Percentiles rank a stretch among this genome's conserved stretches.
Conservation (phyloP, 345 rosid genomes). For the Firmiana major region DNA sequence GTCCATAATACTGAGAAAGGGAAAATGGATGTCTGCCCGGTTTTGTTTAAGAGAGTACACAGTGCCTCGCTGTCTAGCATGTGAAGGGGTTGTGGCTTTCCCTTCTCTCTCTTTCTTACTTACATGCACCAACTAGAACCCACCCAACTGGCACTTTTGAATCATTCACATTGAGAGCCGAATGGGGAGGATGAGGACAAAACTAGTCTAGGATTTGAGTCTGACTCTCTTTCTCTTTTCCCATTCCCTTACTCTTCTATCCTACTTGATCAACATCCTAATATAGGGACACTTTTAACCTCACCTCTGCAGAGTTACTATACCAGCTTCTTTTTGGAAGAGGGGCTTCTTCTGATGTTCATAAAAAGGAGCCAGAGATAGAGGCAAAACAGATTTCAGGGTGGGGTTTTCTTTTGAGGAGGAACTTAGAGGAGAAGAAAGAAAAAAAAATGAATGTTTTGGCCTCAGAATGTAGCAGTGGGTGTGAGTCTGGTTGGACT, state of each 20-base stretch:
- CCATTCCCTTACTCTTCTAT: not conserved
- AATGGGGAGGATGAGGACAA: constrained; percentile 30
- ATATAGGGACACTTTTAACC: constrained; percentile 9
- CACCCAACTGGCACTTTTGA: constrained; percentile 42
- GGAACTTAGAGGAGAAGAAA: not conserved
- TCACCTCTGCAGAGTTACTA: not conserved
- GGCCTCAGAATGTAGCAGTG: constrained; percentile 64
- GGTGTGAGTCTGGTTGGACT: constrained; percentile 99
- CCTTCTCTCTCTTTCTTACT: constrained; percentile 8
- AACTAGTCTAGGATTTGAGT: constrained; percentile 25
- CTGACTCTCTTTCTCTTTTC: constrained; percentile 23
- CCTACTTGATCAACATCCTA: constrained; percentile 9
- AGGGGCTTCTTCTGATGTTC: not conserved
- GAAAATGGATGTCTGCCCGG: constrained; percentile 39
- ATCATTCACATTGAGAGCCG: constrained; percentile 24
- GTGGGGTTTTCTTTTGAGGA: not conserved
- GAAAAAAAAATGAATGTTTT: constrained; percentile 38
- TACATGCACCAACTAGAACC: constrained; percentile 22
- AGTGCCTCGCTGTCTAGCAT: constrained; percentile 68
- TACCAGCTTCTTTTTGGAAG: not conserved
- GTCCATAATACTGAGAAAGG: constrained; percentile 31
- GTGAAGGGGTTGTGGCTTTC: constrained; percentile 39
- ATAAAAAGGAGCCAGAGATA: not conserved
- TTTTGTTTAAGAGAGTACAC: constrained; percentile 45
- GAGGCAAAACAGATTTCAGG: not conserved